A percentile compares a stretch with the other conserved stretches of the same genome.
phyloP scores from a whole-genome alignment of 768 basidiomycete genomes.

The Gelatoporia subvermispora region DNA sequence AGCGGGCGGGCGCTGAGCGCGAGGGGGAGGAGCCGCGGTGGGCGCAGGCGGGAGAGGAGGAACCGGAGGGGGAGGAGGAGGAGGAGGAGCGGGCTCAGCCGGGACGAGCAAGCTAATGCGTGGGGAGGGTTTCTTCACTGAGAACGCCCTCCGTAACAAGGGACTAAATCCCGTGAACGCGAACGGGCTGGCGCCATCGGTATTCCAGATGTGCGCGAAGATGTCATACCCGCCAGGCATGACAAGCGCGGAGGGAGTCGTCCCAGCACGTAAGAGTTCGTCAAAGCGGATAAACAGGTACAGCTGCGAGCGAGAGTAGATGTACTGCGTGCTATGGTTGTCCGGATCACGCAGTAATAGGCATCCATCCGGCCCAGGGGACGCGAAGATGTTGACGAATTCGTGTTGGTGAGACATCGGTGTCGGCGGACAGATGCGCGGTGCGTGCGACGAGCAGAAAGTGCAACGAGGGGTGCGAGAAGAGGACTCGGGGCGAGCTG shows the following conservation, averaged over 20 bases:
- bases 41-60: too few relatives aligned
- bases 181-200: background rate
- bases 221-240: conserved; percentile 2
- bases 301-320: conserved; percentile 1
- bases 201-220: background rate
- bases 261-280: background rate
- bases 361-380: background rate
- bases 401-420: too few relatives aligned
- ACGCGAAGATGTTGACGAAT: background rate
- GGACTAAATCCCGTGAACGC: too few relatives aligned
- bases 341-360: background rate
- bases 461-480: too few relatives aligned
- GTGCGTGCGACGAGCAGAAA: too few relatives aligned
- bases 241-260: background rate
- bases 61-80: background rate
- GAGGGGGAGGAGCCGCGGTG: too few relatives aligned
- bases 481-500: too few relatives aligned
- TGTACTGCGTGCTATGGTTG: background rate
- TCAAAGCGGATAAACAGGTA: background rate
- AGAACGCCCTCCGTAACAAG: too few relatives aligned
- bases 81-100: background rate
- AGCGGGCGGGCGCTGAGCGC: too few relatives aligned
- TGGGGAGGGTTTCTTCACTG: background rate
- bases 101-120: background rate
- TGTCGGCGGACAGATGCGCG: too few relatives aligned